Base-by-base conservation (phyloP, 176 grass and related monocot genomes). In the Lolium rigidum region DNA sequence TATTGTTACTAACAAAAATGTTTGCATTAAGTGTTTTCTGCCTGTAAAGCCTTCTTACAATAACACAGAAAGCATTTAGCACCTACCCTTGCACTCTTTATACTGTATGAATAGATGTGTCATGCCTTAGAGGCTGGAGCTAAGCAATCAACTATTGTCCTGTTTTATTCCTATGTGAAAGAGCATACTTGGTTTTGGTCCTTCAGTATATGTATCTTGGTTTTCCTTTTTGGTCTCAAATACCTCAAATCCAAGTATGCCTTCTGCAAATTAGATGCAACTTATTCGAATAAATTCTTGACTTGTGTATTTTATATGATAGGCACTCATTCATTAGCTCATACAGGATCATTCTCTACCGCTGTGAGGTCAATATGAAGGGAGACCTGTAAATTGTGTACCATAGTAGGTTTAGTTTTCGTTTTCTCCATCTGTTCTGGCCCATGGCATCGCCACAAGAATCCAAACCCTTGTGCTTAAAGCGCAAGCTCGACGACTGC, bases 401-500 rank as follows among this genome's bases (percentile, higher is more conserved):
- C 57, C 55, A 80, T 90, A 88, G 74, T 86, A 88, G 82, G 77
- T 43, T 78, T 86, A 77, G 83, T 80, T 79, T 81, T 70, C 81
- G 25, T 69, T 79, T 70, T 76, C 28, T 9, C 74, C 68, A 79
- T 80, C 82, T 89, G 14, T 84, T 85, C 39, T 50, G 51, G 61
- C 77, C 74, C 69, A 90, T 89, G 87, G 81, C 88, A 56, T 92
- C 86, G 2, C 71, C 3, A 3, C 59, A 87, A 91, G 85, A 87
- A 87, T 84, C 76, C 76, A 91, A 70, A 76, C 57, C 85, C 31
- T 18, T 76, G 25, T 80, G 85, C 79, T 92, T 90, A 85, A 97
- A 97, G 87, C 88, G 90, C 47, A 97, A 97, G 77, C 63, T 87
- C 47, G 92, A 94, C 20, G 63, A 81, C n/a, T 94, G 85, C 82